Evolutionary conservation across 2,329 filamentous ascomycete species (phyloP).

Genomic region (Phyllosticta citrichinensis): DNA sequence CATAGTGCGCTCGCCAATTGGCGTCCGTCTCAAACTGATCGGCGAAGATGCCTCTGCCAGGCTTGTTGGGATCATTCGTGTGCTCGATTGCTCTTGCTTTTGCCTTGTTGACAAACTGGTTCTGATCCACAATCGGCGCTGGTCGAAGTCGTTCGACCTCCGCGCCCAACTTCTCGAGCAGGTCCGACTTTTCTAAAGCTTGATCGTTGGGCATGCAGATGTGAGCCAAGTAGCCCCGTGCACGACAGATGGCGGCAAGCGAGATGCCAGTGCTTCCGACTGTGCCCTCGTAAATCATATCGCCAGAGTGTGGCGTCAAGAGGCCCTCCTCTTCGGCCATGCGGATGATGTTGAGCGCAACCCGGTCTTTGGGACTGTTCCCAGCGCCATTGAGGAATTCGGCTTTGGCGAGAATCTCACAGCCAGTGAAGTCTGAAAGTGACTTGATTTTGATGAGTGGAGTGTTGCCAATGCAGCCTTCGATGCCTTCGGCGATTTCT

Average conservation of each 20-base stretch:
- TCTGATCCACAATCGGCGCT: conserved; percentile 84
- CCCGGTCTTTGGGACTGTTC: conserved; percentile 87
- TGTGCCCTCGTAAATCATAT: conserved; percentile 95
- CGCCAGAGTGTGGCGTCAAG: conserved; percentile 68
- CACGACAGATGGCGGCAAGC: conserved; percentile 76
- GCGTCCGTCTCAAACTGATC: conserved; percentile 91
- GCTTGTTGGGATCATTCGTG: conserved; percentile 45
- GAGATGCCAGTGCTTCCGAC: conserved; percentile 87
- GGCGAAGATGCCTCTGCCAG: conserved; percentile 79
- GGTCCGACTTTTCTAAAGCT: conserved; percentile 75
- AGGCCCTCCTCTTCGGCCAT: conserved; percentile 68
- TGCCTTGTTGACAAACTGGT: conserved; percentile 91
- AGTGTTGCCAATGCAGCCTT: conserved; percentile 87
- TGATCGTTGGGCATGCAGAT: conserved; percentile 98
- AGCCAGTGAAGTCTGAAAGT: conserved; percentile 76
- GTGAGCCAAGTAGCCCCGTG: conserved; percentile 81
- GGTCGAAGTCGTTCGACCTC: conserved; percentile 85
- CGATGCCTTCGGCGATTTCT: conserved; percentile 65
- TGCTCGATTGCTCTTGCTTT: conserved; percentile 67
- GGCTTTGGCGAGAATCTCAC: conserved; percentile 84
- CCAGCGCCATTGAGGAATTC: conserved; percentile 96
- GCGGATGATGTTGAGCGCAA: conserved; percentile 81
- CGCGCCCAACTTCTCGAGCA: conserved; percentile 82
- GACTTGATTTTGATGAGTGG: conserved; percentile 79
- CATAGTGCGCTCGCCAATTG: conserved; percentile 78